Conservation (phyloP, 2,329 filamentous ascomycete species). For the Reticulascus tulasneorum region DNA sequence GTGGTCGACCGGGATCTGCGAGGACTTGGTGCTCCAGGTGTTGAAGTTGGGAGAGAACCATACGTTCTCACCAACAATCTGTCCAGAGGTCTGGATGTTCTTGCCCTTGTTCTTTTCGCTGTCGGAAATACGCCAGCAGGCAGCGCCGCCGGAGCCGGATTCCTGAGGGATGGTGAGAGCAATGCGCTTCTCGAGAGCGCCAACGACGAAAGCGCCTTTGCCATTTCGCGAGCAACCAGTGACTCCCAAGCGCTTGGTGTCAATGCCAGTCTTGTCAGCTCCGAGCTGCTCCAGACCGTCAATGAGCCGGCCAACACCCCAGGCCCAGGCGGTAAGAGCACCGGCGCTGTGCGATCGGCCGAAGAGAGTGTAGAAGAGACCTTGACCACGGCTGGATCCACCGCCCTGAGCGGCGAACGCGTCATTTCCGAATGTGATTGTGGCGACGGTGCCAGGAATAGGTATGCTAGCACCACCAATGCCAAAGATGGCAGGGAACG, state of each 20-base stretch:
- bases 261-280: constrained; percentile 41
- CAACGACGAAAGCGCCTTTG: constrained; percentile 60
- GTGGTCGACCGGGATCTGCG: constrained; percentile 51
- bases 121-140: constrained; percentile 57
- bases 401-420: constrained; percentile 48
- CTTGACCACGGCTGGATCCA: constrained; percentile 46
- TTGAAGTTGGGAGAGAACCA: constrained; percentile 59
- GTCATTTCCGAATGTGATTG: constrained; percentile 57
- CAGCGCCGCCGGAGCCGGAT: constrained; percentile 57
- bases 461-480: constrained; percentile 53
- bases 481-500: constrained; percentile 55
- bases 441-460: constrained; percentile 49
- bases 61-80: constrained; percentile 59
- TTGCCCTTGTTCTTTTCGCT: constrained; percentile 45
- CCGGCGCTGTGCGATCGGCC: constrained; percentile 51
- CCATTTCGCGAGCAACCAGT: constrained; percentile 63
- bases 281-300: constrained; percentile 53
- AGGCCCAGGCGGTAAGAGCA: constrained; percentile 59
- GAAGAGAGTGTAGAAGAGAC: constrained; percentile 57
- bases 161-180: constrained; percentile 60
- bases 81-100: constrained; percentile 56
- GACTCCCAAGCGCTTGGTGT: constrained; percentile 47
- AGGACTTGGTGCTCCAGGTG: constrained; percentile 41
- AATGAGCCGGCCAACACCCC: constrained; percentile 57
- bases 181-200: constrained; percentile 55